Conservation (phyloP, 768 basidiomycete genomes). For the Mycena vulgaris region DNA sequence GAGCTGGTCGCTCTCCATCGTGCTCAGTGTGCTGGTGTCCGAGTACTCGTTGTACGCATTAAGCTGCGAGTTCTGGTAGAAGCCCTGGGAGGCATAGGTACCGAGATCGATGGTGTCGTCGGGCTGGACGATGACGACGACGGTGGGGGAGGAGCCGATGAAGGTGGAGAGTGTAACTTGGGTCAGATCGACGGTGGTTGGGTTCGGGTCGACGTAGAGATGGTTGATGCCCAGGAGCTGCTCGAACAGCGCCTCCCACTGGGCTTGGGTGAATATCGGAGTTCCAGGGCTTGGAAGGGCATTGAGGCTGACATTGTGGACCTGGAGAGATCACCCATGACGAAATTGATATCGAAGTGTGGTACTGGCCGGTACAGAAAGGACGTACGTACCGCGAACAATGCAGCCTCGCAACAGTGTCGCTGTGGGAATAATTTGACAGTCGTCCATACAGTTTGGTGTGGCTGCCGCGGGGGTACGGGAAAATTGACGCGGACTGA, state of each 20-base stretch:
- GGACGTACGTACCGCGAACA: too few relatives aligned
- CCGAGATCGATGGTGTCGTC: slow-evolving; percentile 18
- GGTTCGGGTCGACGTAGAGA: slow-evolving; percentile 20
- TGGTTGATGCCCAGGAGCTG: slow-evolving; percentile 22
- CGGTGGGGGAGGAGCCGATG: slow-evolving; percentile 22
- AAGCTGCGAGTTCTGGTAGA: slow-evolving; percentile 28
- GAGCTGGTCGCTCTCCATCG: slow-evolving; percentile 32
- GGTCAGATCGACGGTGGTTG: slow-evolving; percentile 19
- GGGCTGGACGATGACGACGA: slow-evolving; percentile 26
- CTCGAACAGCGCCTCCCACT: slow-evolving; percentile 20
- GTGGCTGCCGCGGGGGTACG: too few relatives aligned
- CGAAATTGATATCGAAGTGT: too few relatives aligned
- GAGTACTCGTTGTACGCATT: slow-evolving; percentile 28
- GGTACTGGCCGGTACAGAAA: too few relatives aligned
- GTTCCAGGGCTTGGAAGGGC: too few relatives aligned
- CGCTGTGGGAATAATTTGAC: too few relatives aligned
- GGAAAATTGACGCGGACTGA: too few relatives aligned
- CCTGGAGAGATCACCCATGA: too few relatives aligned
- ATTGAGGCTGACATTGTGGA: too few relatives aligned
- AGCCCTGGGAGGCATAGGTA: slow-evolving; percentile 12
- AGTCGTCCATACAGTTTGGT: too few relatives aligned
- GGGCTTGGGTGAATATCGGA: slow-evolving; percentile 27
- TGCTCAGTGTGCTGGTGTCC: slow-evolving; percentile 18
- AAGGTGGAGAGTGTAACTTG: slow-evolving; percentile 21
- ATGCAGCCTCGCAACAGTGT: too few relatives aligned